Percentiles rank a stretch among this genome's conserved stretches.
Conservation (phyloP, 108 stramenopile species). For the Asterionellopsis glacialis region DNA sequence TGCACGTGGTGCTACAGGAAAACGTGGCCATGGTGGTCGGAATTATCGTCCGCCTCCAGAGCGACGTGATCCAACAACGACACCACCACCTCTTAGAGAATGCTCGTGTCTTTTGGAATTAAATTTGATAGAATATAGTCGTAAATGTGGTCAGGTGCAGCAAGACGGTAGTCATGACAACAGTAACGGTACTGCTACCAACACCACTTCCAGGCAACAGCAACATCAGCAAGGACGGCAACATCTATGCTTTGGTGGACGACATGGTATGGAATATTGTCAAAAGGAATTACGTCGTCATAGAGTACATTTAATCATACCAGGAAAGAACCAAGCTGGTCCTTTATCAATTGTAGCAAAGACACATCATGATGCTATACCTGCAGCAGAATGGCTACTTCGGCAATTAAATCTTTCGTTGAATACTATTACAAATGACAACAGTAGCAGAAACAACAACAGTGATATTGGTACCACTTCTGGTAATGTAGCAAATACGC, state of each 20-base stretch:
- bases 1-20: slow-evolving; percentile 22
- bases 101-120: slow-evolving; percentile 29
- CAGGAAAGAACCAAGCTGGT: slow-evolving; percentile 27
- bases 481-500: too few species aligned
- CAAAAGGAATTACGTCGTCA: slow-evolving; percentile 12
- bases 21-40: slow-evolving; percentile 29
- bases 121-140: slow-evolving; percentile 18
- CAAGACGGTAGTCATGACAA: not conserved
- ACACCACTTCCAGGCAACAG: not conserved
- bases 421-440: not conserved
- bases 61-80: slow-evolving; percentile 10
- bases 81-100: slow-evolving; percentile 23
- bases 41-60: slow-evolving; percentile 21
- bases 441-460: too few species aligned
- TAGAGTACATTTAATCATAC: slow-evolving; percentile 27
- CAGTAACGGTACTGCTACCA: slow-evolving; percentile 1
- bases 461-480: too few species aligned
- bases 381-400: slow-evolving; percentile 22
- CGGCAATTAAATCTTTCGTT: not conserved
- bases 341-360: slow-evolving; percentile 23
- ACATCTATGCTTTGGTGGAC: slow-evolving; percentile 23
- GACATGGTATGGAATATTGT: slow-evolving; percentile 9
- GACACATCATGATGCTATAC: slow-evolving; percentile 19
- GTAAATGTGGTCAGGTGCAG: too few species aligned
- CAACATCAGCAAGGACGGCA: slow-evolving; percentile 1